Evolutionary conservation across 2,329 filamentous ascomycete genomes (phyloP).

Genomic region (Fusarium succisae): DNA sequence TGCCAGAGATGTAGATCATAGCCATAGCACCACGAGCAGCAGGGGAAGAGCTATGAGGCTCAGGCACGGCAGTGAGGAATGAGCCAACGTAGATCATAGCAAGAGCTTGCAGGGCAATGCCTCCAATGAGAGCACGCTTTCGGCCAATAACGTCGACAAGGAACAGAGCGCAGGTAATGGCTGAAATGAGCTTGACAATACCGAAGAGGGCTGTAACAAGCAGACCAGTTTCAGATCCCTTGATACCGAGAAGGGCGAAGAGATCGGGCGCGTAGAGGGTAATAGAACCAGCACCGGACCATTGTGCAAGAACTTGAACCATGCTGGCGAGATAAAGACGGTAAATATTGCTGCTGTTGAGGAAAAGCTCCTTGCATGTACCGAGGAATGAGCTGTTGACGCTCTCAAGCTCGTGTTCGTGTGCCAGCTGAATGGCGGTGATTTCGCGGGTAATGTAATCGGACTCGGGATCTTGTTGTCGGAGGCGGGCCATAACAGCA

Average conservation of each 20-base stretch:
- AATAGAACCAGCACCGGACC: slow-evolving; percentile 27
- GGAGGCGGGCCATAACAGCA: neutral
- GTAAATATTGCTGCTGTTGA: slow-evolving; percentile 28
- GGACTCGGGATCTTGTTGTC: slow-evolving; percentile 1
- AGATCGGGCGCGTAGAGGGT: slow-evolving; percentile 12
- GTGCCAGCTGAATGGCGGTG: slow-evolving; percentile 1
- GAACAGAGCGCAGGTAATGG: slow-evolving; percentile 11
- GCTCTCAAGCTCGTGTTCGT: slow-evolving; percentile 16
- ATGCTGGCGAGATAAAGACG: slow-evolving; percentile 31
- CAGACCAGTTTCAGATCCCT: slow-evolving; percentile 11
- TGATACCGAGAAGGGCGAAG: slow-evolving; percentile 6
- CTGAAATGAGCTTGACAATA: slow-evolving; percentile 9
- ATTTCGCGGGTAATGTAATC: slow-evolving; percentile 18
- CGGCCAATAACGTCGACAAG: slow-evolving; percentile 13
- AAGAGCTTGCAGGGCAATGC: slow-evolving; percentile 5
- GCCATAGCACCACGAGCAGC: slow-evolving; percentile 15
- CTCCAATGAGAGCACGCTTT: slow-evolving; percentile 11
- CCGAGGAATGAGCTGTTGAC: slow-evolving; percentile 12
- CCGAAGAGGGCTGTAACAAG: slow-evolving; percentile 16
- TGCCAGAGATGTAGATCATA: slow-evolving; percentile 25
- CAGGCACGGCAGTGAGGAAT: slow-evolving; percentile 3
- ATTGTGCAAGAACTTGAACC: slow-evolving; percentile 31
- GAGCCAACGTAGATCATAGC: slow-evolving; percentile 16
- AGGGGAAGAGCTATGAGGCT: neutral
- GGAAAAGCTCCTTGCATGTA: slow-evolving; percentile 21